phyloP scores from a whole-genome alignment of 2,329 filamentous ascomycete genomes.

The Diaporthe vexans region DNA sequence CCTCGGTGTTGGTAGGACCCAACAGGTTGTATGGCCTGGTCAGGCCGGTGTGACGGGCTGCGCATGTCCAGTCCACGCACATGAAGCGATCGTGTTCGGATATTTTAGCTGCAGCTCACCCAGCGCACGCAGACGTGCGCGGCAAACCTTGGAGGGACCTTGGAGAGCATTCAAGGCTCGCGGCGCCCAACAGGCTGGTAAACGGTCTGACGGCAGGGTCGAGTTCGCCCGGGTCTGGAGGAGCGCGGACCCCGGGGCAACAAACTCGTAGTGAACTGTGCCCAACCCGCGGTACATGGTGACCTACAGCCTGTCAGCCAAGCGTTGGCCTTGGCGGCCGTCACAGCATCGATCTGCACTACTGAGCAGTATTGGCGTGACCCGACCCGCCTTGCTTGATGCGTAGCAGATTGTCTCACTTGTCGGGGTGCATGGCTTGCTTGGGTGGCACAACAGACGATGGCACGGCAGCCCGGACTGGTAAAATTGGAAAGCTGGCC shows the following conservation, averaged over 20 bases:
- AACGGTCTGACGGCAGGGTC: too few relatives aligned
- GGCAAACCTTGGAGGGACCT: background rate
- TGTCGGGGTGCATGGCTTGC: background rate
- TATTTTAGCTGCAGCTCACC: slow-evolving; percentile 22
- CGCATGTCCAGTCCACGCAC: slow-evolving; percentile 2
- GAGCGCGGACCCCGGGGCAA: too few relatives aligned
- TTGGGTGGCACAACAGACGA: background rate
- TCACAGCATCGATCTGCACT: background rate
- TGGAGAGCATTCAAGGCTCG: slow-evolving; percentile 10
- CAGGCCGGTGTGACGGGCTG: background rate
- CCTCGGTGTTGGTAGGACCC: background rate
- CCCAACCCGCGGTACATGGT: too few relatives aligned
- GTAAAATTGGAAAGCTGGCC: slow-evolving; percentile 3
- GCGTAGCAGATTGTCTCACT: slow-evolving; percentile 17
- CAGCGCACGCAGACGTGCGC: background rate
- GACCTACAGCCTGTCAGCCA: background rate
- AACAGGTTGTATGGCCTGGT: background rate
- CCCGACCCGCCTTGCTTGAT: background rate
- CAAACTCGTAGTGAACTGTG: too few relatives aligned
- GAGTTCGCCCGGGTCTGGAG: too few relatives aligned
- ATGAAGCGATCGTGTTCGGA: slow-evolving; percentile 11
- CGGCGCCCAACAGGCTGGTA: background rate
- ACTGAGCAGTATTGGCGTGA: background rate
- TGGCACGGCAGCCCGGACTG: background rate
- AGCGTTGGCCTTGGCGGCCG: background rate